A percentile compares a stretch with the other conserved stretches of the same genome.
Evolutionary conservation across 176 grass and related monocot species (phyloP).

Genomic region (Zea mays): DNA sequence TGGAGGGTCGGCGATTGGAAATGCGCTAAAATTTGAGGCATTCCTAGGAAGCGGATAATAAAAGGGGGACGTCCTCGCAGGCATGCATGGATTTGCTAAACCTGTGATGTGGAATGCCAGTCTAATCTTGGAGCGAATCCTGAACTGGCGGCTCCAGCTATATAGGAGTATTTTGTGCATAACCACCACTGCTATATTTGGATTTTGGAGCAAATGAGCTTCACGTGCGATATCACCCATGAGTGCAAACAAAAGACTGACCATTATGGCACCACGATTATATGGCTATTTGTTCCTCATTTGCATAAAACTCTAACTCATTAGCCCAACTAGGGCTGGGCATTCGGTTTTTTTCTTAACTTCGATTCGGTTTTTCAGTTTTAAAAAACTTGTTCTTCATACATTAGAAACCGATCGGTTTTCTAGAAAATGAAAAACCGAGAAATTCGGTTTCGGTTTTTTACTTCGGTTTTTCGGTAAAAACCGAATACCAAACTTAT

Average conservation of each 20-base stretch:
- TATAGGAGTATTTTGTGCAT: background rate
- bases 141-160: background rate
- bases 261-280: too few relatives aligned
- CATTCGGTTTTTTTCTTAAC: too few relatives aligned
- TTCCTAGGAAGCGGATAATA: conserved; percentile 21
- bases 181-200: background rate
- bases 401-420: too few relatives aligned
- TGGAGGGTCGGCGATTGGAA: conserved; percentile 31
- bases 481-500: too few relatives aligned
- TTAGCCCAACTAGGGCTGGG: too few relatives aligned
- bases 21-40: conserved; percentile 40
- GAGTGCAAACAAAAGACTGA: background rate
- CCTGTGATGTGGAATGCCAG: conserved; percentile 9
- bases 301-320: too few relatives aligned
- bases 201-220: background rate
- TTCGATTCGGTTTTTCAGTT: too few relatives aligned
- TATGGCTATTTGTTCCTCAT: too few relatives aligned
- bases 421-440: too few relatives aligned
- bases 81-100: conserved; percentile 22
- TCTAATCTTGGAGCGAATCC: conserved; percentile 37
- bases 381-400: too few relatives aligned
- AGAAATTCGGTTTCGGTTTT: too few relatives aligned
- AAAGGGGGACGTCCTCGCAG: conserved; percentile 17
- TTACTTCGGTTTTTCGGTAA: too few relatives aligned
- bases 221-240: background rate